Evolutionary conservation across 306 rosid species (phyloP).

Genomic region (Elaeagnus macrophylla): DNA sequence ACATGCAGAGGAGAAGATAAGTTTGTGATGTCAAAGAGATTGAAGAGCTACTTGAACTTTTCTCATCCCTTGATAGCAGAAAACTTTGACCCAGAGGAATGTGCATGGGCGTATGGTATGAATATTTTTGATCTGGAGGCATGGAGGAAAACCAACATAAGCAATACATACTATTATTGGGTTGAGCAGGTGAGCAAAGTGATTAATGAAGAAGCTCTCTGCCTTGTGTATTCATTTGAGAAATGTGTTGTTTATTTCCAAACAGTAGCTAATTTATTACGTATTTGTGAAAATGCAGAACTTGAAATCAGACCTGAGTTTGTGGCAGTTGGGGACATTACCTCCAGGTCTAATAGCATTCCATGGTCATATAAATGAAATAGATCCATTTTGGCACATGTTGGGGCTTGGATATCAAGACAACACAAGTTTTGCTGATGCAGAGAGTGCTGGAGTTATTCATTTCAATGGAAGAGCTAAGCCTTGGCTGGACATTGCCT

Average conservation of each 20-base stretch:
- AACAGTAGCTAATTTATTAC: no score
- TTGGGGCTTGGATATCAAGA: slow-evolving; percentile 95
- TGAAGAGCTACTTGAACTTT: slow-evolving; percentile 91
- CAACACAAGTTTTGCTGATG: slow-evolving; percentile 61
- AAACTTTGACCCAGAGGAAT: slow-evolving; percentile 59
- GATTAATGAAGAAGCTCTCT: no score
- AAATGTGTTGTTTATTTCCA: no score
- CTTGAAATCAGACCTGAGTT: slow-evolving; percentile 87
- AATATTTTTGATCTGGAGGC: slow-evolving; percentile 91
- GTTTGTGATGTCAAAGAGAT: slow-evolving; percentile 85
- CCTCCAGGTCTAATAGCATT: slow-evolving; percentile 99
- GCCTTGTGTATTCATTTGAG: no score
- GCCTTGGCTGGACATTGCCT: slow-evolving; percentile 97
- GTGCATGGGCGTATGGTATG: slow-evolving; percentile 99
- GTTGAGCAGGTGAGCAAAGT: no score
- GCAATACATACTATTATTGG: slow-evolving; percentile 48
- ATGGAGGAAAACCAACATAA: slow-evolving; percentile 96
- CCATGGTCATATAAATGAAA: slow-evolving; percentile 73
- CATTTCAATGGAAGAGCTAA: slow-evolving; percentile 98
- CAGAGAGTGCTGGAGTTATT: slow-evolving; percentile 77
- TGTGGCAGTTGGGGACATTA: slow-evolving; percentile 98
- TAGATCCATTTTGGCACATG: slow-evolving; percentile 98
- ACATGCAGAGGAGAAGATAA: slow-evolving; percentile 89
- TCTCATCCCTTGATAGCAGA: slow-evolving; percentile 73
- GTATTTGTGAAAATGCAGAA: slow-evolving; percentile 43